Percentiles rank a stretch among this genome's conserved stretches.
phyloP scores from a whole-genome alignment of 768 basidiomycete genomes.

The Rhodotorula kratochvilovae region DNA sequence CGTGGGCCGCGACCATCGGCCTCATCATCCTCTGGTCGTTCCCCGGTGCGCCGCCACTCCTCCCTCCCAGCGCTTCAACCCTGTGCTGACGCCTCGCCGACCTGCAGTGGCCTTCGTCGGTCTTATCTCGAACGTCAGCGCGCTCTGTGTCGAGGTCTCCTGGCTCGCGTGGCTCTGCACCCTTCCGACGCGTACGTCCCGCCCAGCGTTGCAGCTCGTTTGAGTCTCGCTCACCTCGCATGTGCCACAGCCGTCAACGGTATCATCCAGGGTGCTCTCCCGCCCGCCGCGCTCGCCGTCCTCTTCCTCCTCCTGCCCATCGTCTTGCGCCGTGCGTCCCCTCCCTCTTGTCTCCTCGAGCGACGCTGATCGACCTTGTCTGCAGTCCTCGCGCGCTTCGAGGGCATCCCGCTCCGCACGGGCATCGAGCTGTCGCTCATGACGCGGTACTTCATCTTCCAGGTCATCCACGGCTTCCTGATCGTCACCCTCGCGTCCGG shows the following conservation, averaged over 20 bases:
- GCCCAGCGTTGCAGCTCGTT: neutral
- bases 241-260: slow-evolving; percentile 57
- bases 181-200: slow-evolving; percentile 52
- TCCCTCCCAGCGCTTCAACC: neutral
- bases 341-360: neutral
- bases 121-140: slow-evolving; percentile 71
- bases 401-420: slow-evolving; percentile 81
- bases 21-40: slow-evolving; percentile 84
- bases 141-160: slow-evolving; percentile 59
- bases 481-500: slow-evolving; percentile 81
- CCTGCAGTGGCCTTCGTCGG: slow-evolving; percentile 67
- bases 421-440: slow-evolving; percentile 84
- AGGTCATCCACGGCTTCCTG: slow-evolving; percentile 83
- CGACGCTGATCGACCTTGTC: neutral
- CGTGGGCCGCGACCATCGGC: slow-evolving; percentile 69
- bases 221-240: neutral
- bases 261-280: slow-evolving; percentile 82
- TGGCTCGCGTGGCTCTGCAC: slow-evolving; percentile 84
- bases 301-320: slow-evolving; percentile 86
- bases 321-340: slow-evolving; percentile 60
- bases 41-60: slow-evolving; percentile 56
- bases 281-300: slow-evolving; percentile 78
- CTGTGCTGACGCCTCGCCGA: slow-evolving; percentile 32
- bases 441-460: slow-evolving; percentile 85
- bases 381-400: slow-evolving; percentile 67